These are phyloP conservation scores for Vachellia collinsii DNA, from an alignment of 306 rosid species.

Conservation along the genomic window DNA sequence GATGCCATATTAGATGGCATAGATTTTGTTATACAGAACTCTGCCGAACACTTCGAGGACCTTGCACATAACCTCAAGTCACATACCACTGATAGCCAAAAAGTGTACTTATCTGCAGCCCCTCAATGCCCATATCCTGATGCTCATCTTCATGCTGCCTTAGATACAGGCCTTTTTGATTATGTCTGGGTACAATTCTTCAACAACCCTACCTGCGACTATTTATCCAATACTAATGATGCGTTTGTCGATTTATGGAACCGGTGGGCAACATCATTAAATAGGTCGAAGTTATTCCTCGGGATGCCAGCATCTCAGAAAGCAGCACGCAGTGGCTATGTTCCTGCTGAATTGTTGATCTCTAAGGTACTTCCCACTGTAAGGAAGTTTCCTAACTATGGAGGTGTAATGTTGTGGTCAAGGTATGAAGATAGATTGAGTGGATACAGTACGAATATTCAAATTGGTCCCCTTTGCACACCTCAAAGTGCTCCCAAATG, in stretches of 20 bases:
- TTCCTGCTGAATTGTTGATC: slow-evolving; percentile 44
- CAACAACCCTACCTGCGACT: slow-evolving; percentile 49
- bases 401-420: slow-evolving; percentile 71
- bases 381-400: slow-evolving; percentile 46
- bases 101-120: slow-evolving; percentile 54
- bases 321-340: slow-evolving; percentile 42
- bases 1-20: slow-evolving; percentile 40
- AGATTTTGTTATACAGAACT: slow-evolving; percentile 34
- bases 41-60: slow-evolving; percentile 26
- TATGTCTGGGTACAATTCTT: slow-evolving; percentile 55
- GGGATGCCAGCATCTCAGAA: slow-evolving; percentile 48
- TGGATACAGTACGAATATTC: slow-evolving; percentile 41
- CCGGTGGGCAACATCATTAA: slow-evolving; percentile 45
- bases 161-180: slow-evolving; percentile 48
- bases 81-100: slow-evolving; percentile 22
- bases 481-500: background rate
- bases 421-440: slow-evolving; percentile 44
- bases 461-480: slow-evolving; percentile 2
- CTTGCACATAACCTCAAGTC: slow-evolving; percentile 45
- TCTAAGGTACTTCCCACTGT: slow-evolving; percentile 49
- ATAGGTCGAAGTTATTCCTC: slow-evolving; percentile 41
- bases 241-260: slow-evolving; percentile 47
- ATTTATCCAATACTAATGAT: slow-evolving; percentile 21
- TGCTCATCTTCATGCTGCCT: slow-evolving; percentile 10
- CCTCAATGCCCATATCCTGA: slow-evolving; percentile 67